Base-by-base conservation (phyloP, 2,329 filamentous ascomycete genomes). In the Cladophialophora yegresii region DNA sequence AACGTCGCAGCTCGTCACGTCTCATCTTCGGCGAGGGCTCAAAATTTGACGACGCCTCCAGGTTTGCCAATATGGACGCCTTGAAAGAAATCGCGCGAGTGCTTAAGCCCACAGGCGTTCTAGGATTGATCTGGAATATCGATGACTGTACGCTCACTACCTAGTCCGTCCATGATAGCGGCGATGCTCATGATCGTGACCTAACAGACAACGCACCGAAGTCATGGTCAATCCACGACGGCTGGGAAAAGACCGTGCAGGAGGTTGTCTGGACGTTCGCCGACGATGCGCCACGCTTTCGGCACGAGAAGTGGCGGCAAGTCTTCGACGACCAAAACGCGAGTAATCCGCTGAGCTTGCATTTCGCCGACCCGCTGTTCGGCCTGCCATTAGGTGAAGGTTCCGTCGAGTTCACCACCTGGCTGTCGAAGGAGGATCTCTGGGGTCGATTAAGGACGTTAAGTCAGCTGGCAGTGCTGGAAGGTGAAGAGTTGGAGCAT, bases 101-200 rank as follows among this genome's bases (percentile, higher is more conserved):
- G 0, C 76, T 92, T 54, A 83, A 83, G 71, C 85, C 85, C 0
- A 82, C 82, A 6, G 84, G 83, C 6, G 80, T 80, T 30, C 79
- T 92, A 30, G 89, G 86, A 13, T 75, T 90, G 74, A 87, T 92
- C 59, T 92, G 89, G 89, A 91, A 91, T 70, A 79, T 88, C 64
- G 88, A 91, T 73, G 86, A 89, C 68, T 90, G 87, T 88, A 76
- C 72, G 82, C 77, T 61, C 4, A 22, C 26, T 61, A 32, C 53
- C 20, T 40, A 16, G 40, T 43, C n/a, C 57, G 28, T 45, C 6
- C 30, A 12, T 33, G 5, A 32, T 26, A n/a, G 30, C 32, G 30
- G 16, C 8, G 54, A 28, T 20, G 20, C 28, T 22, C n/a, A 51
- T 16, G 50, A 50, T 22, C 50, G 16, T 43, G 36, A n/a, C 45